phyloP scores from a whole-genome alignment of 192 early-diverging fungal species.

The Podila horticola region DNA sequence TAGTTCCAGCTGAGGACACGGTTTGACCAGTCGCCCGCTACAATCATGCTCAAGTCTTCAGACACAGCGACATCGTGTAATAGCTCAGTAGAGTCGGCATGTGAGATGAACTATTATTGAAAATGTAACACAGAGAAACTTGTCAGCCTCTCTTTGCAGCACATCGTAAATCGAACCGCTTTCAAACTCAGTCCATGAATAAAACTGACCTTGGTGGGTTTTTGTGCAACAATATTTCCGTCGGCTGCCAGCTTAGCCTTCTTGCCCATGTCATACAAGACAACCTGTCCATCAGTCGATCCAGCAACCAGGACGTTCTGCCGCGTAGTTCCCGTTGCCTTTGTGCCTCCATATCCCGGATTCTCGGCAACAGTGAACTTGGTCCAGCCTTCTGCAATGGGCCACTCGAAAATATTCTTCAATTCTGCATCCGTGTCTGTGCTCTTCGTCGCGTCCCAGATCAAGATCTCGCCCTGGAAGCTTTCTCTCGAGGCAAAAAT shows the following conservation, averaged over 20 bases:
- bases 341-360: neutral
- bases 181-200: neutral
- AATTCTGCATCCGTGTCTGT: constrained; percentile 52
- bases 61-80: constrained; percentile 37
- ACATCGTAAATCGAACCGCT: neutral
- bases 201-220: constrained; percentile 25
- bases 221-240: constrained; percentile 39
- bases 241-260: constrained; percentile 8
- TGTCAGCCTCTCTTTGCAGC: neutral
- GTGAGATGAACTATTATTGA: constrained; percentile 22
- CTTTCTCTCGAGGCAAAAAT: constrained; percentile 53
- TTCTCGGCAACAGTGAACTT: constrained; percentile 47
- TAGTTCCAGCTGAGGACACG: constrained; percentile 36
- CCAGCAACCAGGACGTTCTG: constrained; percentile 32
- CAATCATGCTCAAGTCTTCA: constrained; percentile 38
- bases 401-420: constrained; percentile 50
- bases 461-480: constrained; percentile 56
- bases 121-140: neutral
- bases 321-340: constrained; percentile 3
- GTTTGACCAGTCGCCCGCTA: constrained; percentile 39
- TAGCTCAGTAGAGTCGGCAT: constrained; percentile 24
- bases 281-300: constrained; percentile 32
- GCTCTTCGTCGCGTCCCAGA: constrained; percentile 58
- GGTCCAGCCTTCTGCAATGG: constrained; percentile 43
- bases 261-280: constrained; percentile 22